Evolutionary conservation across 331 rosid species (phyloP).

Genomic region (Acacia concinna): DNA sequence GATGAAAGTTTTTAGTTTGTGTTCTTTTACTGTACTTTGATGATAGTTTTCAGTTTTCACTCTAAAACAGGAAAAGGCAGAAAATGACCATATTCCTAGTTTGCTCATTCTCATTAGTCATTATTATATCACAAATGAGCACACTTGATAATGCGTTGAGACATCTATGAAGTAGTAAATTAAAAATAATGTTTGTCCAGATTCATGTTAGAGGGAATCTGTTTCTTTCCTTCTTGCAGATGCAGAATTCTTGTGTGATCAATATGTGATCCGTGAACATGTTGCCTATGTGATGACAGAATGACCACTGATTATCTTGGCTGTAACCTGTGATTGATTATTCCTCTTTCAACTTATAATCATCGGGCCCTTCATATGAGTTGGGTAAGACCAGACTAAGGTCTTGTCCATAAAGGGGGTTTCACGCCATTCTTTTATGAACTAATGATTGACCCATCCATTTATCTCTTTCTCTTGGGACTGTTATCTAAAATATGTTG

Average conservation of each 20-base stretch:
- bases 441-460: not conserved
- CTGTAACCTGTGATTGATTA: not conserved
- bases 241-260: conserved; percentile 1
- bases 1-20: not conserved
- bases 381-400: not conserved
- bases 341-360: conserved; percentile 17
- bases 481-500: not conserved
- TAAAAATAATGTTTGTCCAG: not conserved
- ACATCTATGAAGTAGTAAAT: not conserved
- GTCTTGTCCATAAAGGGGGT: not conserved
- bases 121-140: not conserved
- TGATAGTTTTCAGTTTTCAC: not conserved
- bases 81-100: not conserved
- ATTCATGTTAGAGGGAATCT: conserved; percentile 14
- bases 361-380: not conserved
- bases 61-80: too few relatives aligned
- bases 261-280: conserved; percentile 9
- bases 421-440: not conserved
- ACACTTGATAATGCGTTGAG: conserved; percentile 4
- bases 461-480: not conserved
- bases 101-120: not conserved
- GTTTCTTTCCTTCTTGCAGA: conserved; percentile 21
- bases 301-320: not conserved
- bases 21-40: not conserved
- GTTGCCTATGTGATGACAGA: conserved; percentile 5